Base-by-base conservation (phyloP, 169 alveolate genomes). In the Eimeria falciformis region DNA sequence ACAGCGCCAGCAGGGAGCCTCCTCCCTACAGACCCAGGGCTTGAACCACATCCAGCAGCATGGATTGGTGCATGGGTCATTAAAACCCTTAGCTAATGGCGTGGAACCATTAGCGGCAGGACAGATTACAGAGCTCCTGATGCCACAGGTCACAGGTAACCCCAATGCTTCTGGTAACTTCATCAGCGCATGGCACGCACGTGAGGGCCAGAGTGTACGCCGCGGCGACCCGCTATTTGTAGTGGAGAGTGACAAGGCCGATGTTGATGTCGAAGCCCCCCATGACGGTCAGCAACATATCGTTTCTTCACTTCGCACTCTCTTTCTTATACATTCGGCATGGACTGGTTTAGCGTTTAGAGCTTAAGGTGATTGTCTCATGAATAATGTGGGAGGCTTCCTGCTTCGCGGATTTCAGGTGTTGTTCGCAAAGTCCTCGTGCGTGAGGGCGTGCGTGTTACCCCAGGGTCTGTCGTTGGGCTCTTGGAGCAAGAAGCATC, bases 181-280 rank as follows among this genome's bases (percentile, higher is more conserved):
- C n/a, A 53, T 53, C n/a, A 53, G 65, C 65, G 0, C 25, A 17
- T 75, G 85, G 85, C 12, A 45, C 18, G 45, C 37, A n/a, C 25
- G 46, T 29, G 85, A 40, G 46, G 85, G 85, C 62, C 58, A 75
- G 11, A 7, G 21, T 3, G 58, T 47, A 71, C 45, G 79, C 4
- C 45, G 58, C 86, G 91, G 94, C 43, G 91, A 81, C 6, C 29
- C 33, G n/a, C 71, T 92, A 21, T 65, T 84, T 46, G 75, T 92
- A 33, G 91, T 92, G 50, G 93, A 94, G 79, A 91, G 95, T 65
- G 96, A 95, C 90, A 94, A 94, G 40, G 96, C 96, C 53, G 96
- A 95, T 65, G 92, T 95, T 94, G 96, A 95, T 56, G 96, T 94
- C 21, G 96, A 95, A 55, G 91, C 95, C 21, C 92, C 93, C 56